Evolutionary conservation across 345 rosid genomes (phyloP).

Genomic region (Acer saccharum): DNA sequence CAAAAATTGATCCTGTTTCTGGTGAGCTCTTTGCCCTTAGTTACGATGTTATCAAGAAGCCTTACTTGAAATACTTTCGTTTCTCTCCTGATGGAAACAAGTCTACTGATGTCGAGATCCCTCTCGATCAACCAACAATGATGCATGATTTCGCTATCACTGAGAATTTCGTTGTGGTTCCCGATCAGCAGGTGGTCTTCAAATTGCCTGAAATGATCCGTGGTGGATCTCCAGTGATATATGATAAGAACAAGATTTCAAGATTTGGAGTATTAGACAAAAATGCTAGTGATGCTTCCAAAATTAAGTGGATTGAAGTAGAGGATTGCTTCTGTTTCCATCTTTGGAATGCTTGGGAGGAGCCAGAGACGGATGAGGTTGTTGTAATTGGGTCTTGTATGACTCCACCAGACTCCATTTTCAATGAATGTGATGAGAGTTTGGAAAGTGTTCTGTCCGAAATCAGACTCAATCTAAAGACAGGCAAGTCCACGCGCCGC

Average conservation of each 20-base stretch:
- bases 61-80: conserved; percentile 72
- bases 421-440: conserved; percentile 78
- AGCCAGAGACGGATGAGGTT: conserved; percentile 73
- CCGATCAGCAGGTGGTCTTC: conserved; percentile 91
- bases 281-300: conserved; percentile 44
- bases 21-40: conserved; percentile 75
- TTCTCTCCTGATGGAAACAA: conserved; percentile 67
- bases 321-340: conserved; percentile 94
- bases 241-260: conserved; percentile 68
- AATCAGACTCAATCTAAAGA: conserved; percentile 64
- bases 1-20: conserved; percentile 74
- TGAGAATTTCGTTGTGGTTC: conserved; percentile 72
- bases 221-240: conserved; percentile 86
- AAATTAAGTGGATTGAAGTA: conserved; percentile 66
- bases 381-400: conserved; percentile 88
- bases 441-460: conserved; percentile 73
- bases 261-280: conserved; percentile 80
- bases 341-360: conserved; percentile 97
- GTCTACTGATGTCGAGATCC: conserved; percentile 69
- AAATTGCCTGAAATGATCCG: conserved; percentile 73
- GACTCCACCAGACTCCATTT: conserved; percentile 91
- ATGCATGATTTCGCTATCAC: conserved; percentile 90
- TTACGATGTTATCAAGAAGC: conserved; percentile 78
- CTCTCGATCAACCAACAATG: conserved; percentile 75
- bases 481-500: conserved; percentile 68